Evolutionary conservation across 2,329 filamentous ascomycete genomes (phyloP), one percentile per base, ranked within the genome.

Genomic region (Cladophialophora immunda): DNA sequence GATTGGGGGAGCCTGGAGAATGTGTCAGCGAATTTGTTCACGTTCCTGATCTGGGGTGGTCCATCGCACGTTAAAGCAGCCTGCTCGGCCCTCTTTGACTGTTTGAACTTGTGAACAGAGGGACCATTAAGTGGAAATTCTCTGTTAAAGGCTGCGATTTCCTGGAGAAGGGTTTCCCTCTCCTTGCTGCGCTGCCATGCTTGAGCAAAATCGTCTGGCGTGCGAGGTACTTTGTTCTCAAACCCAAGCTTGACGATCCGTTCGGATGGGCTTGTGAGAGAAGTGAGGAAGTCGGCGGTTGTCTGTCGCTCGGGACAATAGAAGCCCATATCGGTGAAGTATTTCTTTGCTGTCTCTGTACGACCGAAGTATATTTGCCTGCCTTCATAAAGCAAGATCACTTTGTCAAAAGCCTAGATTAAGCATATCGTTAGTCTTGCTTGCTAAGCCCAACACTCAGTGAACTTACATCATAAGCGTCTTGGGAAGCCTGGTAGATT

Each of bases 351-450:
- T 64, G 87, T 80, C 2, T 81, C 76, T 68, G 82, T 79, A 0
- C 87, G 83, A 0, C 89, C 89, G 67, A 89, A 91, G 78, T 85
- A 92, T 54, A 90, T 83, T 70, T 91, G 77, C 68, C 87, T 86
- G 58, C 89, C 89, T 64, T 87, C 84, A 54, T 91, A 88, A 3
- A 92, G 82, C 4, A 92, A 84, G 0, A 91, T 80, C 0, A 90
- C 88, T 73, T 91, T 92, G 75, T 92, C 89, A 73, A 92, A 91
- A 0, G 88, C 81, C 45, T 50, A 15, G 32, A 13, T 19, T 8
- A 50, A n/a, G n/a, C 1, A 19, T 50, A n/a, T 19, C 17, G 22
- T n/a, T 50, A 50, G 22, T 50, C 45, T n/a, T 50, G 17, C 17
- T n/a, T n/a, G n/a, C n/a, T n/a, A n/a, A n/a, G n/a, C n/a, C n/a